A percentile compares a stretch with the other conserved stretches of the same genome.
These are phyloP conservation scores for Plantago coronopus DNA, from an alignment of 305 asterid genomes.

Conservation along the genomic window DNA sequence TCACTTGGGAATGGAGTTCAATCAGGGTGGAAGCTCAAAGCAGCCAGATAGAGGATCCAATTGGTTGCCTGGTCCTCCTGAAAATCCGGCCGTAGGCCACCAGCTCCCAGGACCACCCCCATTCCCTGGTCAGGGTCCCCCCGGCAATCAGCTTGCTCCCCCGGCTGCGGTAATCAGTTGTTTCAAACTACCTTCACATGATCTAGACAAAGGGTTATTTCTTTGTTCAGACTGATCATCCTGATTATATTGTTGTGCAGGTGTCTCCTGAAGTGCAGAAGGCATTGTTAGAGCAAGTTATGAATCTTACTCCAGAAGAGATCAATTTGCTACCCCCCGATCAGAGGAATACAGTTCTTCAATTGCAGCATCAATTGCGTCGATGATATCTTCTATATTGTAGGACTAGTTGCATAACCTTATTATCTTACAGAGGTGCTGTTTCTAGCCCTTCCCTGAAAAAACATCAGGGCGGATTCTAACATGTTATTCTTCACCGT, in stretches of 20 bases:
- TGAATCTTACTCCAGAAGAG: slow-evolving; percentile 89
- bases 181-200: not conserved
- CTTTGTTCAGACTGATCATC: slow-evolving; percentile 1
- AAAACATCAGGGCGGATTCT: no score
- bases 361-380: slow-evolving; percentile 89
- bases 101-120: slow-evolving; percentile 59
- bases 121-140: slow-evolving; percentile 57
- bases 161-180: slow-evolving; percentile 43
- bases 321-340: slow-evolving; percentile 78
- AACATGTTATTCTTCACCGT: not conserved
- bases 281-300: slow-evolving; percentile 83
- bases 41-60: slow-evolving; percentile 65
- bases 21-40: slow-evolving; percentile 64
- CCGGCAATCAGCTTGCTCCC: slow-evolving; percentile 65
- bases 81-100: slow-evolving; percentile 34
- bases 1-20: slow-evolving; percentile 71
- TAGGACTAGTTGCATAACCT: slow-evolving; percentile 9
- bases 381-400: slow-evolving; percentile 29
- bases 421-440: not conserved
- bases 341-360: slow-evolving; percentile 80
- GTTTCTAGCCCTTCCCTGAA: not conserved
- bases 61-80: slow-evolving; percentile 60
- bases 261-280: slow-evolving; percentile 84
- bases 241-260: slow-evolving; percentile 37
- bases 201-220: not conserved